These are phyloP conservation scores for Sugiyamaella neomexicana DNA, from an alignment of 1,139 yeast species.

Conservation along the genomic window DNA sequence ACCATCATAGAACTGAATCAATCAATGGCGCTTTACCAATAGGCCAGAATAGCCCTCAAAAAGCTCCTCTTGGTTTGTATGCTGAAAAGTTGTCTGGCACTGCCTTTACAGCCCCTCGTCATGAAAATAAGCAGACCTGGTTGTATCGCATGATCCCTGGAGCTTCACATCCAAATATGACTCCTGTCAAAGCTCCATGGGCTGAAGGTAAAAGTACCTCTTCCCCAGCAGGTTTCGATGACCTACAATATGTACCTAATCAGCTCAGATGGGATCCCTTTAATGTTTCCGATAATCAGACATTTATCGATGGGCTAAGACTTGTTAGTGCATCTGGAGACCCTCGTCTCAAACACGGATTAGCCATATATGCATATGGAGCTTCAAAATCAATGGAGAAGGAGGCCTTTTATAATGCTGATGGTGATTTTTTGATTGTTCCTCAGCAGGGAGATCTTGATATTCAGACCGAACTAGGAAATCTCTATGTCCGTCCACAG, in stretches of 20 bases:
- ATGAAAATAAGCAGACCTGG: constrained; percentile 35
- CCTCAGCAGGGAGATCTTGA: constrained; percentile 36
- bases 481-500: constrained; percentile 33
- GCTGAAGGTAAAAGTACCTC: constrained; percentile 15
- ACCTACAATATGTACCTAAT: constrained; percentile 31
- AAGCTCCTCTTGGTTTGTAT: constrained; percentile 32
- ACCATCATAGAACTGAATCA: constrained; percentile 29
- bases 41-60: constrained; percentile 34
- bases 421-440: constrained; percentile 35
- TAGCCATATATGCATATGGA: constrained; percentile 34
- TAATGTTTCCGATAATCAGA: constrained; percentile 27
- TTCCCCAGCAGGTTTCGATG: constrained; percentile 21
- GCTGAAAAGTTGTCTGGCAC: constrained; percentile 38
- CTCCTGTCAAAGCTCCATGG: constrained; percentile 23
- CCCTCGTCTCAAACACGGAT: constrained; percentile 35
- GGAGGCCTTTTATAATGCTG: constrained; percentile 33
- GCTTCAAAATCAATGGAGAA: constrained; percentile 34
- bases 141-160: constrained; percentile 33
- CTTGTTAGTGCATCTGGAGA: constrained; percentile 38
- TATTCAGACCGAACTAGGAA: constrained; percentile 37
- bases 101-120: constrained; percentile 36
- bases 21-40: constrained; percentile 32
- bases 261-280: constrained; percentile 38
- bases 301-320: constrained; percentile 33
- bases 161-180: constrained; percentile 30